Base-by-base conservation (phyloP, 108 stramenopile species). In the Nannochloropsis gaditana region DNA sequence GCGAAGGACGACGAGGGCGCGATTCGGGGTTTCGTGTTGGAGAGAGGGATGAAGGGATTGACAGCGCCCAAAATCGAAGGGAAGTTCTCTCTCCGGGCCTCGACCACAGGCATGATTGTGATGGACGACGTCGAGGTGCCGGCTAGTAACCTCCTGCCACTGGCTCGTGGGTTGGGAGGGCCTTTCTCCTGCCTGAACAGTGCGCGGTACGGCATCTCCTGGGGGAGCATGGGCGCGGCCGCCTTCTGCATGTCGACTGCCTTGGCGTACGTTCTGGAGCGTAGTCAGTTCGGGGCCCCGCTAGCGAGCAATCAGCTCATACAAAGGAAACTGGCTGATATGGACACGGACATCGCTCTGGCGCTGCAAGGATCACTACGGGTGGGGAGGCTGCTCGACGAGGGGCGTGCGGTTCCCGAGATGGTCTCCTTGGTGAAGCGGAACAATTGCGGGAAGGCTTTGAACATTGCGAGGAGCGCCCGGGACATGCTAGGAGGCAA, bases 121-220 rank as follows among this genome's bases (percentile, higher is more conserved):
- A 88, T 97, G 91, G 96, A 96, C 11, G 94, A 96, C 85, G 95
- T 96, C 9, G 91, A 92, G 10, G 92, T 96, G 9, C 91, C 91
- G 15, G 83, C 50, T 2, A 80, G 79, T 21, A 85, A 83, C 86
- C 43, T 90, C 41, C 87, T 93, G 41, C 92, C 92, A 17, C 11
- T 87, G 21, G 92, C 85, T 43, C 45, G 45, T 43, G 92, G 92
- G 21, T 82, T 93, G 31, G 86, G 81, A 43, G 91, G 87, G 31
- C 96, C 97, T 21, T 98, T 98, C 89, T 90, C 93, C 45, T 98
- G 97, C 85, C 89, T 98, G 79, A 97, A 96, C 88, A 95, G 93
- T 88, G 97, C 97, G 11, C 92, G 97, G n/a, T 97, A 94, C 87
- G 96, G 97, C 21, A 98, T 98, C 83, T 93, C 96, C 17, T 98